Conservation (phyloP, 1,284 basidiomycete genomes). For the Leccinum subrobustum region DNA sequence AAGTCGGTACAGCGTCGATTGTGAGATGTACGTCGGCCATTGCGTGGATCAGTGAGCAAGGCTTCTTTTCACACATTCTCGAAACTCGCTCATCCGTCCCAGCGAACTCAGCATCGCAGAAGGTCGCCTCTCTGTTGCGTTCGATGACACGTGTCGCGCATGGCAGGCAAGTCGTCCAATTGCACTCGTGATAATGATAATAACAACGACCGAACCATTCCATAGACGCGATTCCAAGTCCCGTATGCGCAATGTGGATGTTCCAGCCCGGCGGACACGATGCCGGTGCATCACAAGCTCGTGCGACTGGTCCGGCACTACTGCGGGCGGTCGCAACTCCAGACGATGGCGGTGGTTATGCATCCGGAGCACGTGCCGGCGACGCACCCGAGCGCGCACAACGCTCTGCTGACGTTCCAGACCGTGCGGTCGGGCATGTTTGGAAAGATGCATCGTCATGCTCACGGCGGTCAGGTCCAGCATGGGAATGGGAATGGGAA, state of each 20-base stretch:
- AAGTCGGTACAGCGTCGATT: slow-evolving; percentile 33
- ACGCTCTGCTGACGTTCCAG: slow-evolving; percentile 27
- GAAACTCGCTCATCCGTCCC: background rate
- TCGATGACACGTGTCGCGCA: slow-evolving; percentile 38
- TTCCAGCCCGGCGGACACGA: slow-evolving; percentile 40
- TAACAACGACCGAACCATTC: background rate
- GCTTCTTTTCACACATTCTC: background rate
- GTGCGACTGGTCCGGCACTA: slow-evolving; percentile 28
- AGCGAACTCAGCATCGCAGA: slow-evolving; percentile 38
- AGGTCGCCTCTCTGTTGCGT: slow-evolving; percentile 32
- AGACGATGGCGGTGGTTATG: slow-evolving; percentile 18
- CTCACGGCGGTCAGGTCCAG: background rate
- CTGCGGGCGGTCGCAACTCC: slow-evolving; percentile 17
- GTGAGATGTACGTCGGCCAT: slow-evolving; percentile 31
- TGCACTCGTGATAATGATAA: background rate
- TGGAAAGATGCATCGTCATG: slow-evolving; percentile 5
- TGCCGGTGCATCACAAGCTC: slow-evolving; percentile 29
- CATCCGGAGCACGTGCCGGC: slow-evolving; percentile 35
- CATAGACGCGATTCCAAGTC: slow-evolving; percentile 39
- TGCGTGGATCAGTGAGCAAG: slow-evolving; percentile 37
- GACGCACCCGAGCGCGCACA: slow-evolving; percentile 42
- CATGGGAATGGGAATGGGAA: background rate
- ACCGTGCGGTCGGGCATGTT: slow-evolving; percentile 15
- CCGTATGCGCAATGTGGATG: slow-evolving; percentile 50
- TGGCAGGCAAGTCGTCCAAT: slow-evolving; percentile 22